Evolutionary conservation across 495 filamentous ascomycete genomes (phyloP), one percentile per base, ranked within the genome.

Genomic region (Elasticomyces elasticus): DNA sequence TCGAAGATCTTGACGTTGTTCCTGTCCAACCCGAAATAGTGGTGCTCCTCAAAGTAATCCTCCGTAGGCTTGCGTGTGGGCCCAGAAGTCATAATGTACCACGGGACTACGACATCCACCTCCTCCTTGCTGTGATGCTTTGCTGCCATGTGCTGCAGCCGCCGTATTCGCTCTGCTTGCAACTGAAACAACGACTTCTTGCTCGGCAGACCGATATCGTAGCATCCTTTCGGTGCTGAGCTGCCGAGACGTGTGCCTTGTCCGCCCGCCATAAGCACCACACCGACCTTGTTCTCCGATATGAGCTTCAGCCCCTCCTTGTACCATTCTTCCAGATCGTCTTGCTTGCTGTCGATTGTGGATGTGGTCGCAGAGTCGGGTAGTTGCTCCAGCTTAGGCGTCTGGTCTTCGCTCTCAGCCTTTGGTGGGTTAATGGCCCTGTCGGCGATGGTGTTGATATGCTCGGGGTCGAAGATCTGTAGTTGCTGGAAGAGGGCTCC

Each of bases 51-150:
- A 69, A 99, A 99, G 75, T 89, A 99, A 51, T 84, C 77, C 76
- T 95, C 87, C 7, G 92, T 99, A 10, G 89, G 86, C 50, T 80
- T 79, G 60, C 90, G 79, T 12, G 92, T 99, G n/a, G 92, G 94
- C 10, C 92, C 92, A 62, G 88, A 94, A 56, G 92, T 99, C 92
- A 99, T 99, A 64, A 99, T 85, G 72, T 97, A 99, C 92, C 92
- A 99, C 6, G 92, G 94, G 27, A 99, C 82, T 7, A 83, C 78
- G 27, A 86, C 84, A 12, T 51, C 48, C 48, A 26, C 2, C 17
- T 47, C 63, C 59, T 66, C 62, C 54, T 80, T 82, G 17, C 78
- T 78, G 46, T 82, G 76, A 55, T 79, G 74, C 74, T 86, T 82
- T 50, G 78, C 72, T n/a, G 89, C 89, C 51, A 97, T 71, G 51